Base-by-base conservation (phyloP, 176 grass and related monocot genomes). In the Microstegium vimineum region DNA sequence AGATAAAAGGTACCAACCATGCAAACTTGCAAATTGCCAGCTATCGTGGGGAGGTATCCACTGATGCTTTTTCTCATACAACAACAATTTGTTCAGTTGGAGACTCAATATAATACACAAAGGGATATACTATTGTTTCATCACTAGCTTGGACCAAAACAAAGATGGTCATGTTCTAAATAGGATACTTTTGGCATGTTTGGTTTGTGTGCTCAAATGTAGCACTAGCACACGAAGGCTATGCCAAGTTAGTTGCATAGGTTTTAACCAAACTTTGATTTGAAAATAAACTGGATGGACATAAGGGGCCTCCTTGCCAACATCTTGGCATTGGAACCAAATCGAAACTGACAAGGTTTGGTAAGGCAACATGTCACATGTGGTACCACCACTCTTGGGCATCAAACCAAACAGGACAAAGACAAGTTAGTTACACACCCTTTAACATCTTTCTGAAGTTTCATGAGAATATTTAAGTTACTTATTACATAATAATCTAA, bases 91-190 rank as follows among this genome's bases (percentile, higher is more conserved):
- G 76, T 17, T 84, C 49, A 79, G 68, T 75, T 88, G 62, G 28
- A 34, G 47, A 17, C 75, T 60, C 61, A 77, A 69, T n/a, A n/a
- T 74, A 28, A 79, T 83, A 45, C 75, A 84, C 47, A 68, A 37
- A 84, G 12, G 69, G 75, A 68, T 75, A 84, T 68, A 4, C n/a
- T 84, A 60, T 80, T 84, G 41, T 38, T 79, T 72, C 33, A 37
- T 67, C 49, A 32, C 33, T 38, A 37, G 36, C 16, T 62, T 57
- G 45, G 1, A 41, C 3, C 10, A 70, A 34, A 77, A 31, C 15
- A 23, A 56, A 41, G 4, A 28, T 54, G 11, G 41, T 16, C 30
- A 10, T 67, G 28, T 66, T 80, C n/a, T 80, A 51, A 10, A 35
- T 67, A 31, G 13, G 30, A 35, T 66, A 16, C 49, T 47, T 45